Conservation (phyloP, 768 basidiomycete species). For the Candolleomyces efflorescens region DNA sequence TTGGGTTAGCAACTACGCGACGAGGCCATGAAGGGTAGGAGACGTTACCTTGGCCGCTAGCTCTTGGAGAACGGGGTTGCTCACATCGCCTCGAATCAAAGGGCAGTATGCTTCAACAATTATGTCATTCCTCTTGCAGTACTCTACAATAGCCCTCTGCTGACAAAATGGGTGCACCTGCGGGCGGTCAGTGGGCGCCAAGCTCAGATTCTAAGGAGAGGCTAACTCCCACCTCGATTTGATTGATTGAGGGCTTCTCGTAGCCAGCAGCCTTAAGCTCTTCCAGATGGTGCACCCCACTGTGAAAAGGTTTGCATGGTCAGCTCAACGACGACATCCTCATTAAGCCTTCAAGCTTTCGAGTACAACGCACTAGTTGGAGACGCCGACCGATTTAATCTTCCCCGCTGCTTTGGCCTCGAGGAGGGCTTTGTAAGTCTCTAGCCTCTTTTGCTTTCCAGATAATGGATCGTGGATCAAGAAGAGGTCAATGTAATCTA, state of each 20-base stretch:
- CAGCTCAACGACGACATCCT: background rate
- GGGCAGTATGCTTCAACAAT: conserved; percentile 76
- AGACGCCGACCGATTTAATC: conserved; percentile 72
- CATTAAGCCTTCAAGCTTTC: background rate
- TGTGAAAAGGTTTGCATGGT: conserved; percentile 19
- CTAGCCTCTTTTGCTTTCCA: conserved; percentile 61
- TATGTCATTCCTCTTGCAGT: conserved; percentile 59
- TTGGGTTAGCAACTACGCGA: background rate
- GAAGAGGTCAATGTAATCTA: conserved; percentile 38
- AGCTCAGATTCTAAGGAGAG: background rate
- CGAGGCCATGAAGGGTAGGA: background rate
- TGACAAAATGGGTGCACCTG: conserved; percentile 83
- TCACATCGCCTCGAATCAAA: conserved; percentile 57
- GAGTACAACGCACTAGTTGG: conserved; percentile 61
- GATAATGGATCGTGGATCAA: conserved; percentile 73
- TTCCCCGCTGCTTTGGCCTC: conserved; percentile 62
- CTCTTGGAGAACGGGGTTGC: conserved; percentile 47
- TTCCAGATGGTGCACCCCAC: conserved; percentile 67
- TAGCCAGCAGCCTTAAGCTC: conserved; percentile 64
- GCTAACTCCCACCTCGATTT: conserved; percentile 57
- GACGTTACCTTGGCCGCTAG: conserved; percentile 55
- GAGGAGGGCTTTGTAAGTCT: conserved; percentile 65
- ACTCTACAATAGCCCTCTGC: conserved; percentile 73
- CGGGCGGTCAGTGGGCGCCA: background rate
- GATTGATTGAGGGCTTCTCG: conserved; percentile 70